phyloP scores from a whole-genome alignment of 1,284 basidiomycete species.

The Naganishia albida region DNA sequence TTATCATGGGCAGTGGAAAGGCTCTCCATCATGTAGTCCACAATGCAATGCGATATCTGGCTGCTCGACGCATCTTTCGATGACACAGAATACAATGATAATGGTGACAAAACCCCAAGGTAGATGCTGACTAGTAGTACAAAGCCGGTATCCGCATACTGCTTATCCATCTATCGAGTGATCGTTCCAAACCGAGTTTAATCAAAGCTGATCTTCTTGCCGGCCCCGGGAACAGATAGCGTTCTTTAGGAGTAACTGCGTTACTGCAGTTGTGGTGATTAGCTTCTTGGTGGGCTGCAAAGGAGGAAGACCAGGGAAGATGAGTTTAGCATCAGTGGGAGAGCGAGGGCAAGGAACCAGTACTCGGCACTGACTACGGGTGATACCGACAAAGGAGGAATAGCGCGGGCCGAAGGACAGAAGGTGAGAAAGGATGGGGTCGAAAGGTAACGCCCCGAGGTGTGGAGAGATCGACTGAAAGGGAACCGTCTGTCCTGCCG shows the following conservation, averaged over 20 bases:
- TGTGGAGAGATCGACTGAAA: too few relatives aligned
- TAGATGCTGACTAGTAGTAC: slow-evolving; percentile 14
- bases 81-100: slow-evolving; percentile 10
- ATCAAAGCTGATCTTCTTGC: slow-evolving; percentile 79
- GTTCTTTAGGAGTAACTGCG: slow-evolving; percentile 47
- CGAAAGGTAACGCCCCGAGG: too few relatives aligned
- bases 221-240: slow-evolving; percentile 72
- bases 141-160: background rate
- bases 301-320: too few relatives aligned
- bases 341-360: too few relatives aligned
- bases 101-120: slow-evolving; percentile 10
- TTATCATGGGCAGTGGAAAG: too few relatives aligned
- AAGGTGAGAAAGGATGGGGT: too few relatives aligned
- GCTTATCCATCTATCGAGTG: slow-evolving; percentile 5
- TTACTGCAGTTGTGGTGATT: background rate
- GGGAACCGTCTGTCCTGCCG: too few relatives aligned
- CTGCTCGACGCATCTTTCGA: background rate
- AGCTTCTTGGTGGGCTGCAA: too few relatives aligned
- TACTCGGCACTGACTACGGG: too few relatives aligned
- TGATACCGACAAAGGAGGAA: too few relatives aligned
- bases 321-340: too few relatives aligned
- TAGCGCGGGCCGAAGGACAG: too few relatives aligned
- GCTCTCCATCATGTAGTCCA: background rate
- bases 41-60: slow-evolving; percentile 9
- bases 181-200: slow-evolving; percentile 40